A percentile compares a stretch with the other conserved stretches of the same genome.
phyloP scores from a whole-genome alignment of 371 early-diverging fungal species.

The Mucor racemosus region DNA sequence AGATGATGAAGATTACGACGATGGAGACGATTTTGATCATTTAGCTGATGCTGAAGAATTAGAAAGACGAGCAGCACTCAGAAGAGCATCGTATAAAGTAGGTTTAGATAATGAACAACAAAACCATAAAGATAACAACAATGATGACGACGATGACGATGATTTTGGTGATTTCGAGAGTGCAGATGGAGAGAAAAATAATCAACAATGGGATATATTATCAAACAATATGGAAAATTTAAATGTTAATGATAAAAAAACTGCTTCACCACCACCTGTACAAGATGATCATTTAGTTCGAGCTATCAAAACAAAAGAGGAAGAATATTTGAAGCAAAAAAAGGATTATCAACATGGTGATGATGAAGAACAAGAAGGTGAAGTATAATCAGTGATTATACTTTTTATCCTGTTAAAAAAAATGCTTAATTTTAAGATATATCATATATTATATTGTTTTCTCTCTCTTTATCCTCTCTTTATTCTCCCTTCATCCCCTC shows the following conservation, averaged over 20 bases:
- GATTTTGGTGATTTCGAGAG: slow-evolving; percentile 33
- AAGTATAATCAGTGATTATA: slow-evolving; percentile 21
- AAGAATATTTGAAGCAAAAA: slow-evolving; percentile 22
- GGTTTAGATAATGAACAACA: neutral
- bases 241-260: slow-evolving; percentile 16
- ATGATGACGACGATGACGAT: slow-evolving; percentile 23
- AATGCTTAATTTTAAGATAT: neutral
- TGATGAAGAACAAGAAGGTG: slow-evolving; percentile 39
- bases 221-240: slow-evolving; percentile 23
- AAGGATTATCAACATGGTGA: slow-evolving; percentile 23
- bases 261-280: slow-evolving; percentile 9
- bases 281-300: slow-evolving; percentile 31
- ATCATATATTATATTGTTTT: neutral
- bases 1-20: slow-evolving; percentile 42
- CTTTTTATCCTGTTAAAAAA: neutral
- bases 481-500: neutral
- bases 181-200: slow-evolving; percentile 11
- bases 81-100: slow-evolving; percentile 16
- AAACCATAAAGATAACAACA: slow-evolving; percentile 27
- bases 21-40: slow-evolving; percentile 42
- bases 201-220: slow-evolving; percentile 8
- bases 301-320: slow-evolving; percentile 37
- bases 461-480: neutral
- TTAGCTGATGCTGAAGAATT: slow-evolving; percentile 40
- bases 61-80: slow-evolving; percentile 36